A percentile compares a stretch with the other conserved stretches of the same genome.
These are phyloP conservation scores for Gossypium australe DNA, from an alignment of 345 rosid genomes.

Conservation along the genomic window DNA sequence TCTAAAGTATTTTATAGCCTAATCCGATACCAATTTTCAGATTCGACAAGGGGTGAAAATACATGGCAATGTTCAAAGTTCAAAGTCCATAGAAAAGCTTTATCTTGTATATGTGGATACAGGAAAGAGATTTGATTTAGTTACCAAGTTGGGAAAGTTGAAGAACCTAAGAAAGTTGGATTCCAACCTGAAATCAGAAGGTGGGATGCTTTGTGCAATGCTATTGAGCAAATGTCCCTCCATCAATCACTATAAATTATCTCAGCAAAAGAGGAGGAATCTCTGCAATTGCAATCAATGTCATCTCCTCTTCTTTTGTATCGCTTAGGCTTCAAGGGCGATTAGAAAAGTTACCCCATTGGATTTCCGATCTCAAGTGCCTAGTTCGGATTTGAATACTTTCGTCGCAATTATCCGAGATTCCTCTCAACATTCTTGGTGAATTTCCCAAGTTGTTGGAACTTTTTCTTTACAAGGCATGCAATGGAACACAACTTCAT, in stretches of 20 bases:
- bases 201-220: conserved; percentile 14
- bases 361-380: conserved; percentile 8
- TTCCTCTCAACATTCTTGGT: conserved; percentile 11
- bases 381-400: background rate
- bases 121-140: background rate
- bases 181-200: conserved; percentile 1
- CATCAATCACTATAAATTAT: background rate
- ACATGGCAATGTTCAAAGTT: background rate
- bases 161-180: conserved; percentile 13
- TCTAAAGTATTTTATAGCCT: background rate
- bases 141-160: background rate
- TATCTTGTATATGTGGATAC: background rate
- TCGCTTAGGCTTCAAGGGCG: background rate
- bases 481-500: background rate
- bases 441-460: background rate
- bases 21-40: background rate
- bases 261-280: background rate
- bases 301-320: background rate
- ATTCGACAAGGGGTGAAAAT: background rate
- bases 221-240: conserved; percentile 6
- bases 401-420: background rate
- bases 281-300: conserved; percentile 1
- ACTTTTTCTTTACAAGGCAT: background rate
- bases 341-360: background rate
- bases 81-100: background rate